Evolutionary conservation across 164 flowering plant genomes (phyloP).

Genomic region (Houttuynia cordata): DNA sequence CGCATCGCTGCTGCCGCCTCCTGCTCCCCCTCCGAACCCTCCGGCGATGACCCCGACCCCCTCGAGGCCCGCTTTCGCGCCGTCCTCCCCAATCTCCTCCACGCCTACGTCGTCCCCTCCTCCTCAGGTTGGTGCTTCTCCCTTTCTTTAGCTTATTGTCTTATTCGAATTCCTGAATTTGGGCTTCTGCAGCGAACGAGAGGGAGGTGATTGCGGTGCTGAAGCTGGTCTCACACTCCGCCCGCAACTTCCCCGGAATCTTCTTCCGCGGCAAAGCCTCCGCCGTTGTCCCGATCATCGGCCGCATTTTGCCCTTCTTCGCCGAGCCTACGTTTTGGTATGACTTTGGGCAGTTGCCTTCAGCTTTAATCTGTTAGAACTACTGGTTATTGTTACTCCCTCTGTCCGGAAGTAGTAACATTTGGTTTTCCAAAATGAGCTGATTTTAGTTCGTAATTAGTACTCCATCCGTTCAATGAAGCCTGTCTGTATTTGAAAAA

Average conservation of each 20-base stretch:
- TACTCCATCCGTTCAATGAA: too few species aligned
- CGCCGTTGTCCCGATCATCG: constrained; percentile 65
- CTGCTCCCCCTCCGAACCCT: constrained; percentile 30
- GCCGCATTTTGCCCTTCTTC: constrained; percentile 71
- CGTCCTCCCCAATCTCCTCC: constrained; percentile 80
- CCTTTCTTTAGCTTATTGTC: background rate
- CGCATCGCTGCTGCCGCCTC: constrained; percentile 82
- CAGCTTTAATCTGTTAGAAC: background rate
- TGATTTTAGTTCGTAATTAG: too few species aligned
- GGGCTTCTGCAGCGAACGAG: constrained; percentile 47
- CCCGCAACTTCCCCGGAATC: constrained; percentile 78
- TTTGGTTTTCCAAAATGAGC: too few species aligned
- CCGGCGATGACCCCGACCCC: constrained; percentile 38
- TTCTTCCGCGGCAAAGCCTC: constrained; percentile 68
- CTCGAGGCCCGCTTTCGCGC: constrained; percentile 61
- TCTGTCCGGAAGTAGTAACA: too few species aligned
- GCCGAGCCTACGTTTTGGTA: constrained; percentile 76
- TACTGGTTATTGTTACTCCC: too few species aligned
- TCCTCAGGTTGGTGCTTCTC: too few species aligned
- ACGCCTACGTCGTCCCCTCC: constrained; percentile 70
- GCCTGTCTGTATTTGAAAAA: too few species aligned
- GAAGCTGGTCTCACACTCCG: constrained; percentile 67
- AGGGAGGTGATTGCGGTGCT: constrained; percentile 80
- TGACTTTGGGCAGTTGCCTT: constrained; percentile 5
- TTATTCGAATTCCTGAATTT: background rate